Conservation (phyloP, 2,329 filamentous ascomycete species). For the Colletotrichum spaethianum region DNA sequence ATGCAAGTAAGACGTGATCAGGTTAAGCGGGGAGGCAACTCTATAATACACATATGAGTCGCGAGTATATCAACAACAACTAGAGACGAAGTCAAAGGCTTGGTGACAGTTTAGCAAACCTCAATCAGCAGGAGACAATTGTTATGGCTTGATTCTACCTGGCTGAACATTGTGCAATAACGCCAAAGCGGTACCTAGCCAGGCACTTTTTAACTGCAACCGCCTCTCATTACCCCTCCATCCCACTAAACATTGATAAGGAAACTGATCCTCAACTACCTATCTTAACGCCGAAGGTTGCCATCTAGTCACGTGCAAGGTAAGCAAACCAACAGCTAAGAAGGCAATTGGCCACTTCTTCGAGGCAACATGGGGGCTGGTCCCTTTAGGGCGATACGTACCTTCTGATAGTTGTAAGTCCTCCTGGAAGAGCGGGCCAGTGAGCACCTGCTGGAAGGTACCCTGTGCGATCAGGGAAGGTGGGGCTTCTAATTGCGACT, state of each 20-base stretch:
- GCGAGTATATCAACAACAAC: background rate
- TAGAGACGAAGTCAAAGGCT: background rate
- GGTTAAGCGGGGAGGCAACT: background rate
- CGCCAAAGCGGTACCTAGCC: background rate
- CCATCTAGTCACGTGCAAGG: background rate
- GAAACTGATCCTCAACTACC: background rate
- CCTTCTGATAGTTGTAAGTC: background rate
- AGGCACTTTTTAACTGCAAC: background rate
- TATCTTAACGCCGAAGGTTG: background rate
- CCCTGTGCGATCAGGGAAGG: slow-evolving; percentile 10
- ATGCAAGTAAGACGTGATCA: slow-evolving; percentile 17
- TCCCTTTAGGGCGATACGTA: background rate
- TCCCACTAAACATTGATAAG: background rate
- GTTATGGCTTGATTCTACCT: no score
- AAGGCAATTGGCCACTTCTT: background rate
- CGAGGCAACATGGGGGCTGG: background rate
- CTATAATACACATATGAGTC: background rate
- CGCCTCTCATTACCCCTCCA: slow-evolving; percentile 8
- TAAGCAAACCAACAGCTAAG: no score
- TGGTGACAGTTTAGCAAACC: no score
- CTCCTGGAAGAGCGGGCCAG: background rate
- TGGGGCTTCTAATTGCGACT: slow-evolving; percentile 1
- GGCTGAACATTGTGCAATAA: background rate
- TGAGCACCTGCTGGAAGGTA: background rate
- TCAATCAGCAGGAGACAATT: background rate